These are phyloP conservation scores for Flaveria bidentis DNA, from an alignment of 129 eudicot species.

Conservation along the genomic window DNA sequence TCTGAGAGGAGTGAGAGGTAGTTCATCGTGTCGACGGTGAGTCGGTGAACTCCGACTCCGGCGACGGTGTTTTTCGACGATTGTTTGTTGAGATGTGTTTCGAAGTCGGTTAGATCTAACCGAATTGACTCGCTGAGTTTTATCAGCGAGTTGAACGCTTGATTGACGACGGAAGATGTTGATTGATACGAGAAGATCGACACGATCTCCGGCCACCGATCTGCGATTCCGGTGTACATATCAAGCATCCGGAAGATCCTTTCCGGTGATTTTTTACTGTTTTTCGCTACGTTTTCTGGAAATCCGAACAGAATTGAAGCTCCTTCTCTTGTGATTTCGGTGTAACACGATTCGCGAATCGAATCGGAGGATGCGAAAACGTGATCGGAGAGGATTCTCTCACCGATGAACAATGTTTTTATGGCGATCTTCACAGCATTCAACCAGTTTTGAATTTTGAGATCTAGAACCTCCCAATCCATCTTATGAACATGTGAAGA, in stretches of 20 bases:
- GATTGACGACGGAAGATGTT: constrained; percentile 37
- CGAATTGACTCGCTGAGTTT: constrained; percentile 45
- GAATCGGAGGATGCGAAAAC: constrained; percentile 53
- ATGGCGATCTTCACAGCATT: constrained; percentile 42
- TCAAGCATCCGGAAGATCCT: constrained; percentile 64
- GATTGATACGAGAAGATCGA: constrained; percentile 56
- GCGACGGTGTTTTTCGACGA: constrained; percentile 37
- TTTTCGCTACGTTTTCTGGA: constrained; percentile 62
- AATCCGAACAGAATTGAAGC: constrained; percentile 58
- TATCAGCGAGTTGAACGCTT: constrained; percentile 50
- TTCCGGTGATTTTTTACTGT: constrained; percentile 54
- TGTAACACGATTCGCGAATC: constrained; percentile 57
- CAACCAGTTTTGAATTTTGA: constrained; percentile 57
- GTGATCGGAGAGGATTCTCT: constrained; percentile 66
- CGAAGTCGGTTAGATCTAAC: constrained; percentile 44
- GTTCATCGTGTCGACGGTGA: constrained; percentile 48
- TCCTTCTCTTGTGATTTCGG: constrained; percentile 64
- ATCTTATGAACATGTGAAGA: constrained; percentile 50
- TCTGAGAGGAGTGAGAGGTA: constrained; percentile 46
- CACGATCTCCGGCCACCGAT: constrained; percentile 60
- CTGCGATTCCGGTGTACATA: constrained; percentile 60
- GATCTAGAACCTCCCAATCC: constrained; percentile 56
- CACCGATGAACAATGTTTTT: constrained; percentile 58
- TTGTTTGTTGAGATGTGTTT: constrained; percentile 44
- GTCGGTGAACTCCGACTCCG: constrained; percentile 47